A percentile compares a stretch with the other conserved stretches of the same genome.
Evolutionary conservation across 768 basidiomycete species (phyloP).

Genomic region (Trametes gibbosa): DNA sequence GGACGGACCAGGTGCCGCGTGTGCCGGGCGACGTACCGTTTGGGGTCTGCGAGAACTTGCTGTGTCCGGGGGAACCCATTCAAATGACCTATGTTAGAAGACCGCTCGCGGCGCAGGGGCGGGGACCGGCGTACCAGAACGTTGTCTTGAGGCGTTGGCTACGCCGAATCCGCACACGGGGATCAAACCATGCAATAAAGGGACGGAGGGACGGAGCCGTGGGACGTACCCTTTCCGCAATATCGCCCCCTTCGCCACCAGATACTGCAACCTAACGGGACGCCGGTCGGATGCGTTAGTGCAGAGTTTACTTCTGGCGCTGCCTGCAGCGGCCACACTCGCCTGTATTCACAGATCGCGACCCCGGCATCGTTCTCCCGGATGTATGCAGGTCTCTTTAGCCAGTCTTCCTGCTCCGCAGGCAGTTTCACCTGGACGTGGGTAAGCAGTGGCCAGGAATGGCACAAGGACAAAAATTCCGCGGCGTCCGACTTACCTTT

Average conservation of each 20-base stretch:
- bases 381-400: constrained; percentile 85
- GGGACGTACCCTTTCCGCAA: constrained; percentile 75
- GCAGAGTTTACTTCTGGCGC: background rate
- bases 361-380: constrained; percentile 72
- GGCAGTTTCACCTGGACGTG: constrained; percentile 73
- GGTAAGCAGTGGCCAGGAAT: background rate
- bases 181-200: constrained; percentile 22
- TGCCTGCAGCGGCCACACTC: constrained; percentile 22
- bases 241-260: constrained; percentile 85
- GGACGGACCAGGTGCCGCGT: background rate
- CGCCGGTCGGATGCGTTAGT: constrained; percentile 6
- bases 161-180: constrained; percentile 20
- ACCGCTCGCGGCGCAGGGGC: constrained; percentile 7
- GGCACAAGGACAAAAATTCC: background rate
- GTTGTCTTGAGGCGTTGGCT: constrained; percentile 82
- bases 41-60: constrained; percentile 66
- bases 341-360: constrained; percentile 84
- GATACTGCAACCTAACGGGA: constrained; percentile 68
- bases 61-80: constrained; percentile 26
- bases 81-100: constrained; percentile 1
- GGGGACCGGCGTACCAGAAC: constrained; percentile 60
- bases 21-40: constrained; percentile 39
- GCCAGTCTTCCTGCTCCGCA: constrained; percentile 80
- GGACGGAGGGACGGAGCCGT: background rate
- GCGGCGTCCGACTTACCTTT: constrained; percentile 48